These are phyloP conservation scores for Penicillium sp. DNA, from an alignment of 2,329 filamentous ascomycete genomes.

Conservation along the genomic window DNA sequence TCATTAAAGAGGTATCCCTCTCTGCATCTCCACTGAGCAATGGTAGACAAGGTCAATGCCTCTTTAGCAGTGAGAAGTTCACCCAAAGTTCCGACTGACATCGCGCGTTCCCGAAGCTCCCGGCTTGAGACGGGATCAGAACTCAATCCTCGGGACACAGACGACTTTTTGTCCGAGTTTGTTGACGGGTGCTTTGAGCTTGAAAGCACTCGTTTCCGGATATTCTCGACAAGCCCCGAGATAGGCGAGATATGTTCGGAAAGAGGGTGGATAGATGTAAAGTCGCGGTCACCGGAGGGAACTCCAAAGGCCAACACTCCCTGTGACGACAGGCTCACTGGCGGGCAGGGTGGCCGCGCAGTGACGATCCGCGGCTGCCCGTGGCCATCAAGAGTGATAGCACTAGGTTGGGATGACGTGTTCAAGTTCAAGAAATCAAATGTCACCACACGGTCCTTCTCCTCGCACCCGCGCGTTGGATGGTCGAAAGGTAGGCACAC, in stretches of 20 bases:
- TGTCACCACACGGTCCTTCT: conserved; percentile 59
- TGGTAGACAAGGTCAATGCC: conserved; percentile 48
- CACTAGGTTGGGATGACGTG: conserved; percentile 55
- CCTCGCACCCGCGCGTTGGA: conserved; percentile 49
- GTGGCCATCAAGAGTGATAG: conserved; percentile 60
- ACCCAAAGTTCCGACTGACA: conserved; percentile 39
- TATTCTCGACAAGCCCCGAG: conserved; percentile 38
- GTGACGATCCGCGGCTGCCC: conserved; percentile 58
- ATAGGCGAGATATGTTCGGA: conserved; percentile 36
- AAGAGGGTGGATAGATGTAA: conserved; percentile 41
- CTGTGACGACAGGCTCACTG: conserved; percentile 47
- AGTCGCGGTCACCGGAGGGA: conserved; percentile 36
- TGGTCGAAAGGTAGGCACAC: conserved; percentile 55
- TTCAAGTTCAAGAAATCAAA: conserved; percentile 65
- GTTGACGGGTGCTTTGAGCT: conserved; percentile 22
- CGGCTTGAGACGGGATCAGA: conserved; percentile 45
- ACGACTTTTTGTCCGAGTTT: conserved; percentile 16
- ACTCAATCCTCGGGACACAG: conserved; percentile 11
- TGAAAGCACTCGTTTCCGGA: conserved; percentile 35
- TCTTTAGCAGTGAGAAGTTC: conserved; percentile 45
- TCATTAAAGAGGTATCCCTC: conserved; percentile 63
- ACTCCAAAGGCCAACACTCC: conserved; percentile 42
- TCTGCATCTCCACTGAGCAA: conserved; percentile 57
- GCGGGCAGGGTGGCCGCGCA: conserved; percentile 50
- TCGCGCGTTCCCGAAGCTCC: conserved; percentile 44